Conservation (phyloP, 202 grass and related monocot genomes). For the Hordeum pubiflorum region DNA sequence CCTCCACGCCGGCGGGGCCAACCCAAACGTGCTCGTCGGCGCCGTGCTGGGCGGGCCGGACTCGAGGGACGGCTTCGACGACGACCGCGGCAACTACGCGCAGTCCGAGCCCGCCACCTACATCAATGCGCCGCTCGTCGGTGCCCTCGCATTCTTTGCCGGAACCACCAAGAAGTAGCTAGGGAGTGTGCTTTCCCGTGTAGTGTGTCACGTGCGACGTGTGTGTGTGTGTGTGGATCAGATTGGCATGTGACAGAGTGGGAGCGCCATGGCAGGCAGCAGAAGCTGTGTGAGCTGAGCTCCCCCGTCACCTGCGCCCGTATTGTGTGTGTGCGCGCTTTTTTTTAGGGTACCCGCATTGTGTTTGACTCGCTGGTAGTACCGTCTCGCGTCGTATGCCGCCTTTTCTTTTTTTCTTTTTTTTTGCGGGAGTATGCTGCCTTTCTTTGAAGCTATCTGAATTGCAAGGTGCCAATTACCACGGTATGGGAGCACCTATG, state of each 20-base stretch:
- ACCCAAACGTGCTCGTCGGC: conserved; percentile 58
- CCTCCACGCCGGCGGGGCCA: conserved; percentile 29
- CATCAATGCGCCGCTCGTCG: conserved; percentile 85
- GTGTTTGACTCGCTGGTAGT: not conserved
- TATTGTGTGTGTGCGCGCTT: not conserved
- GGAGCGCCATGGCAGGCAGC: not conserved
- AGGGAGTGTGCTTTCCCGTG: not conserved
- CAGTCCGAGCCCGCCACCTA: conserved; percentile 70
- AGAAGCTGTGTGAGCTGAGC: not conserved
- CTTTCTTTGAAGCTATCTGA: no score
- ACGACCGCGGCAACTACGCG: conserved; percentile 45
- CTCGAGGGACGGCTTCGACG: conserved; percentile 37
- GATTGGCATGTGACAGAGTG: conserved; percentile 13
- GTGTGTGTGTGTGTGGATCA: not conserved
- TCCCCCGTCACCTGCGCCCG: not conserved
- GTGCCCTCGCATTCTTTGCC: conserved; percentile 54
- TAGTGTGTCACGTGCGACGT: not conserved
- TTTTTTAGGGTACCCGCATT: not conserved
- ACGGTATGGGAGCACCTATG: no score
- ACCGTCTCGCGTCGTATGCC: no score
- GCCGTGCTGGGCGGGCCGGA: conserved; percentile 57
- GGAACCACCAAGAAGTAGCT: conserved; percentile 23
- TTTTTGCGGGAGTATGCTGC: no score
- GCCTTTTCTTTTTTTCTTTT: no score
- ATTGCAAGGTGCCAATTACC: no score